phyloP scores from a whole-genome alignment of 2,329 filamentous ascomycete species.

The Fusarium armeniacum region DNA sequence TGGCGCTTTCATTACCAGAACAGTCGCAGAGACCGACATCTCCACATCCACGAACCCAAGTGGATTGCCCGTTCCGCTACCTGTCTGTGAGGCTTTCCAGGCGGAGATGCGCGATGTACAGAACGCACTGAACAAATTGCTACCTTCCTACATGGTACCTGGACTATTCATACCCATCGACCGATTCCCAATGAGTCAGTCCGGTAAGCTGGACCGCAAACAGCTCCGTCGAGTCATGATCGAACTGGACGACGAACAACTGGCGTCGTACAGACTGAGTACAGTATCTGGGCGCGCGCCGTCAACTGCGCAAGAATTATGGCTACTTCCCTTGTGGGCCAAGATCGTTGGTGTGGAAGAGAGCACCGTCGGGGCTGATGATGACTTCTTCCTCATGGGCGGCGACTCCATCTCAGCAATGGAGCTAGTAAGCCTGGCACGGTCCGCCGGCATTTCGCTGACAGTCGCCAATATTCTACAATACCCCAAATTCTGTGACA shows the following conservation, averaged over 20 bases:
- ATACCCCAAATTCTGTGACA: slow-evolving; percentile 18
- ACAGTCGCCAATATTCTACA: slow-evolving; percentile 21
- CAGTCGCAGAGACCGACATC: slow-evolving; percentile 14
- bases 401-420: slow-evolving; percentile 21
- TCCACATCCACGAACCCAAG: slow-evolving; percentile 12
- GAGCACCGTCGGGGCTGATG: slow-evolving; percentile 14
- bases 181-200: slow-evolving; percentile 18
- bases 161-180: slow-evolving; percentile 19
- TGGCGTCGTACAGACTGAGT: slow-evolving; percentile 17
- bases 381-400: slow-evolving; percentile 19
- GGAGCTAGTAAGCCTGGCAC: slow-evolving; percentile 16
- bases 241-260: slow-evolving; percentile 15
- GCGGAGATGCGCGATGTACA: slow-evolving; percentile 16
- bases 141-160: slow-evolving; percentile 17
- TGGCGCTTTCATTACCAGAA: slow-evolving; percentile 10
- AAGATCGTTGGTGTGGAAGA: slow-evolving; percentile 17
- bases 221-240: slow-evolving; percentile 16
- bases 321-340: slow-evolving; percentile 17
- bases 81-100: slow-evolving; percentile 14
- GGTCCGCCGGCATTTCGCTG: slow-evolving; percentile 16
- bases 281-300: slow-evolving; percentile 8
- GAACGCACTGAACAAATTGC: slow-evolving; percentile 14
- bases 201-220: slow-evolving; percentile 19
- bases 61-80: slow-evolving; percentile 16
- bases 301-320: slow-evolving; percentile 17